These are phyloP conservation scores for Orbilia blumenaviensis DNA, from an alignment of 2,329 filamentous ascomycete genomes.

Conservation along the genomic window DNA sequence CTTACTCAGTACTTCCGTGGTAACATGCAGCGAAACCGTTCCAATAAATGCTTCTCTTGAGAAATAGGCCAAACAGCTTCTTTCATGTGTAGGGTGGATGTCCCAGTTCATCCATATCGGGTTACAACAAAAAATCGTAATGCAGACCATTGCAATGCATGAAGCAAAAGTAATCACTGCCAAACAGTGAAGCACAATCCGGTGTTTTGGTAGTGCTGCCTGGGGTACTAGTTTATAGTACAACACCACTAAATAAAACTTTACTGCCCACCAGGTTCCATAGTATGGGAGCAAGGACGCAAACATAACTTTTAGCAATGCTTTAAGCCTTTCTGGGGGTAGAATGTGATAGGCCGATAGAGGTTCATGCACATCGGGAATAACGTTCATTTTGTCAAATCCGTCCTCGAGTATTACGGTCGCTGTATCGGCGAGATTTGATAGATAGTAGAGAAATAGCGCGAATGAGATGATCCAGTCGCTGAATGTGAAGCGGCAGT, in stretches of 20 bases:
- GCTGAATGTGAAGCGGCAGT: neutral
- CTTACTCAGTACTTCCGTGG: constrained; percentile 29
- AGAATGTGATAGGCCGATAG: constrained; percentile 10
- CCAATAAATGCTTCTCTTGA: constrained; percentile 5
- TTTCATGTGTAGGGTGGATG: neutral
- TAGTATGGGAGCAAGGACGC: constrained; percentile 27
- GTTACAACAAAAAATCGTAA: constrained; percentile 35
- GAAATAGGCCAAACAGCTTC: constrained; percentile 26
- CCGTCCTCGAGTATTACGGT: constrained; percentile 13
- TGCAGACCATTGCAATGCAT: neutral
- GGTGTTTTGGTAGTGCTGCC: neutral
- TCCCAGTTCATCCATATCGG: constrained; percentile 33
- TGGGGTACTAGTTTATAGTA: constrained; percentile 26
- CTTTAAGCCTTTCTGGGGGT: neutral
- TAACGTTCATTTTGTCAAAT: constrained; percentile 15
- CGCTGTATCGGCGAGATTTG: constrained; percentile 16
- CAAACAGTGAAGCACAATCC: neutral
- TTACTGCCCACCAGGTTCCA: constrained; percentile 25
- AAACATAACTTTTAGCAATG: constrained; percentile 18
- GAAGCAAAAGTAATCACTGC: neutral
- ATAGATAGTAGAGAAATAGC: constrained; percentile 16
- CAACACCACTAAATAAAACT: constrained; percentile 7
- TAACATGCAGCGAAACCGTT: constrained; percentile 8
- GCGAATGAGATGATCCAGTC: constrained; percentile 27
- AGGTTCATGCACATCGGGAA: neutral